Percentiles rank a stretch among this genome's conserved stretches.
phyloP scores from a whole-genome alignment of 805 yeast species.

The Monosporozyma servazzii region DNA sequence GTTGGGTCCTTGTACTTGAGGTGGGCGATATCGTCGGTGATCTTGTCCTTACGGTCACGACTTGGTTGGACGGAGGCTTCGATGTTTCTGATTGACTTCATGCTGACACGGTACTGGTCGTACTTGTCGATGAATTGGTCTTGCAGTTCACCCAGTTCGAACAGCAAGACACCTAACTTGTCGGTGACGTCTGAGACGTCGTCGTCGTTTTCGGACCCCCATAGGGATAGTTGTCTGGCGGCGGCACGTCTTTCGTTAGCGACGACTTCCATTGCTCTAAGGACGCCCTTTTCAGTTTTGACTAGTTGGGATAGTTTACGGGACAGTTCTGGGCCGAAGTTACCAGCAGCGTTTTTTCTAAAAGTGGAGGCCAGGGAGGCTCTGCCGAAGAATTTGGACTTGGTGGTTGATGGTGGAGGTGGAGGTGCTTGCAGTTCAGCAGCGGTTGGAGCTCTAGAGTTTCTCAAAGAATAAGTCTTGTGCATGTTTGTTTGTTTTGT shows the following conservation, averaged over 20 bases:
- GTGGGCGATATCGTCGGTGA: conserved; percentile 95
- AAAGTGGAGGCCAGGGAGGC: conserved; percentile 58
- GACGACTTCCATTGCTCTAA: conserved; percentile 87
- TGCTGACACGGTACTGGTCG: conserved; percentile 93
- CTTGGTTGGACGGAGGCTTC: conserved; percentile 98
- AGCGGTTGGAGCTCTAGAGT: conserved; percentile 73
- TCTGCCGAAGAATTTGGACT: conserved; percentile 66
- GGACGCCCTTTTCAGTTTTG: conserved; percentile 92
- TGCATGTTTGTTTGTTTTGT: conserved; percentile 40
- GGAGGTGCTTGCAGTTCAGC: conserved; percentile 73
- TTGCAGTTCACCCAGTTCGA: conserved; percentile 95
- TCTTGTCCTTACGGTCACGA: conserved; percentile 94
- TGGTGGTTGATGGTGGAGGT: conserved; percentile 70
- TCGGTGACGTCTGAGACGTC: conserved; percentile 96
- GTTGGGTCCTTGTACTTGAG: conserved; percentile 97
- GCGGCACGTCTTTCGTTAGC: conserved; percentile 92
- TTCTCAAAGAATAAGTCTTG: conserved; percentile 77
- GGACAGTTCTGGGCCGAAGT: conserved; percentile 89
- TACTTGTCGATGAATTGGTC: conserved; percentile 97
- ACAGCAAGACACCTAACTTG: conserved; percentile 89
- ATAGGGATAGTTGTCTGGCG: conserved; percentile 90
- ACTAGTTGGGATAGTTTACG: conserved; percentile 85
- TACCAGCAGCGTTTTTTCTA: conserved; percentile 82
- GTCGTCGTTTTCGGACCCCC: conserved; percentile 98
- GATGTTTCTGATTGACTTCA: conserved; percentile 90